A percentile compares a stretch with the other conserved stretches of the same genome.
Conservation (phyloP, 2,329 filamentous ascomycete species). For the Hypoxylon sp. region DNA sequence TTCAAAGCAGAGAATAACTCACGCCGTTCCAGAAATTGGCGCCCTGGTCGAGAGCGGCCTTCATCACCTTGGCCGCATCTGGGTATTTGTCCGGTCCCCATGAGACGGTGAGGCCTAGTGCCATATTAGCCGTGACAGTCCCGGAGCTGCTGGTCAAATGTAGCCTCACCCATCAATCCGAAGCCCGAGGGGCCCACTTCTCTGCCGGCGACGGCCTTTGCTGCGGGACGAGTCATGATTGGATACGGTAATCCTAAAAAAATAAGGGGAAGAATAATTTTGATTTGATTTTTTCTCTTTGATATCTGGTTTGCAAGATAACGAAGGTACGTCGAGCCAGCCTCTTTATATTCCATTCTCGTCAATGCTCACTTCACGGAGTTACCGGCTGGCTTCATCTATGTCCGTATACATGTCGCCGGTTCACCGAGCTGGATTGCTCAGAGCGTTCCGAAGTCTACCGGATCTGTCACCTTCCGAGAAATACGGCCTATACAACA, state of each 20-base stretch:
- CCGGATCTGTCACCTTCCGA: no score
- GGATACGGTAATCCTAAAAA: not conserved
- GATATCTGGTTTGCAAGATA: no score
- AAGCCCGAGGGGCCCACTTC: constrained; percentile 19
- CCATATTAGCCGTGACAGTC: not conserved
- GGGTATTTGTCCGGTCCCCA: constrained; percentile 21
- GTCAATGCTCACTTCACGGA: no score
- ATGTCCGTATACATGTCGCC: no score
- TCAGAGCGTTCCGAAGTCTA: no score
- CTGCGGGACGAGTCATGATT: constrained; percentile 4
- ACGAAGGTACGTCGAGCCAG: no score
- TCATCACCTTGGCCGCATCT: constrained; percentile 19
- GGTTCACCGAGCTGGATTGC: no score
- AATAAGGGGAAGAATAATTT: no score
- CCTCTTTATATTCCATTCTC: no score
- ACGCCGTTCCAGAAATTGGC: constrained; percentile 30
- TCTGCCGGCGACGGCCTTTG: constrained; percentile 10
- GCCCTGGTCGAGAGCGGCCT: constrained; percentile 20
- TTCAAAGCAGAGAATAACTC: not conserved
- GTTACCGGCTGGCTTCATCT: no score
- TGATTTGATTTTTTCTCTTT: no score
- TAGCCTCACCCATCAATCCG: constrained; percentile 19
- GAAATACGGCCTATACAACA: no score
- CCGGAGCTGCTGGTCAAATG: not conserved
- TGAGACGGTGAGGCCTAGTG: constrained; percentile 18